phyloP scores from a whole-genome alignment of 208 protist genomes.

The Leishmania guyanensis region DNA sequence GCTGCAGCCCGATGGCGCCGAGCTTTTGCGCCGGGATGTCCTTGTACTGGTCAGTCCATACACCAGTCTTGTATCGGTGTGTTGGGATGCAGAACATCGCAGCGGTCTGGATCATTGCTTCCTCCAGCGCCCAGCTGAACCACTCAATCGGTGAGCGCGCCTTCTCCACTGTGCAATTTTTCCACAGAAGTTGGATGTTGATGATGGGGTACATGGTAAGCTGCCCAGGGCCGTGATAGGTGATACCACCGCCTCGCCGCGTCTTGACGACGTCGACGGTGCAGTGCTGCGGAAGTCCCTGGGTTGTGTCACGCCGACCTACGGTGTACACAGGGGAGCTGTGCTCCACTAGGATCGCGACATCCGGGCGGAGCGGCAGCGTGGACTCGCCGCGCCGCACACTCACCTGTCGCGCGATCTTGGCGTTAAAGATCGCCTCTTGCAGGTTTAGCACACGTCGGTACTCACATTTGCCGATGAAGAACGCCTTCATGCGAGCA shows the following conservation, averaged over 20 bases:
- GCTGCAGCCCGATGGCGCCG: constrained; percentile 83
- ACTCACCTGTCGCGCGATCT: constrained; percentile 58
- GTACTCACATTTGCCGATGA: constrained; percentile 62
- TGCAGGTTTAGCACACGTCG: constrained; percentile 63
- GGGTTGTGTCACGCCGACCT: constrained; percentile 74
- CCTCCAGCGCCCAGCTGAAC: constrained; percentile 79
- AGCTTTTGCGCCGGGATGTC: constrained; percentile 56
- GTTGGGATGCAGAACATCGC: constrained; percentile 58
- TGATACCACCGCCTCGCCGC: constrained; percentile 81
- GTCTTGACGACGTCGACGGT: constrained; percentile 69
- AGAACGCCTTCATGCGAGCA: constrained; percentile 63
- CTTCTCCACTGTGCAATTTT: constrained; percentile 52
- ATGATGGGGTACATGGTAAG: constrained; percentile 87
- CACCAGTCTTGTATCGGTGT: constrained; percentile 66
- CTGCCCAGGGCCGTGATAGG: constrained; percentile 89
- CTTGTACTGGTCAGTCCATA: constrained; percentile 63
- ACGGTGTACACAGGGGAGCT: constrained; percentile 83
- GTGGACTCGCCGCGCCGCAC: constrained; percentile 38
- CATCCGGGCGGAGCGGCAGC: constrained; percentile 49
- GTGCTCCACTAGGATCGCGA: constrained; percentile 80
- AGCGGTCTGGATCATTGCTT: constrained; percentile 72
- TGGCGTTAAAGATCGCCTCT: constrained; percentile 65
- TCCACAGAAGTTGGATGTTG: constrained; percentile 78
- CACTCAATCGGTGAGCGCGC: constrained; percentile 82
- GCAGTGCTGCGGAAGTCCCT: constrained; percentile 46